Percentiles rank a stretch among this genome's conserved stretches.
phyloP scores from a whole-genome alignment of 129 eudicot species.

The Chrysanthemum makinoi region DNA sequence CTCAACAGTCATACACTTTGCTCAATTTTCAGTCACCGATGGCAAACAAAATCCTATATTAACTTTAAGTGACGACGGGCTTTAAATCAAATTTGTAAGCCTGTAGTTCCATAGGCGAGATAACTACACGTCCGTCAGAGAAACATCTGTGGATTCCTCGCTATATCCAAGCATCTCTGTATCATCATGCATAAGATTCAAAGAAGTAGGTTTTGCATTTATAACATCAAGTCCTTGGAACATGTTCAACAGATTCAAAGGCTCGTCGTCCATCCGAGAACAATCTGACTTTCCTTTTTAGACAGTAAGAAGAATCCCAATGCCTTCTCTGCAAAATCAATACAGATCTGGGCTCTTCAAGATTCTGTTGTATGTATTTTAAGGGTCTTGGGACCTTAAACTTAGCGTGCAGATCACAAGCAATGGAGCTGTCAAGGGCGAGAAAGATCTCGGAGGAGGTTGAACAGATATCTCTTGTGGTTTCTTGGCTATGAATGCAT shows the following conservation, averaged over 20 bases:
- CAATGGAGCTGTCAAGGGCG: constrained; percentile 74
- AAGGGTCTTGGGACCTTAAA: constrained; percentile 83
- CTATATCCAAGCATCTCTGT: constrained; percentile 82
- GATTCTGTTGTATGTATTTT: constrained; percentile 63
- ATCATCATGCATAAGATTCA: constrained; percentile 92
- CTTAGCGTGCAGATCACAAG: constrained; percentile 83
- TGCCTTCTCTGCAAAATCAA: constrained; percentile 65
- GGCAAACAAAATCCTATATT: neutral
- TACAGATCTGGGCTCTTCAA: constrained; percentile 52
- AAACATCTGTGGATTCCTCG: constrained; percentile 56
- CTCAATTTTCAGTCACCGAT: neutral
- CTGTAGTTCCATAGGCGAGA: constrained; percentile 92
- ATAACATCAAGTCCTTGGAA: constrained; percentile 69
- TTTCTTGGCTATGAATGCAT: constrained; percentile 71
- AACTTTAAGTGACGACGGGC: constrained; percentile 30
- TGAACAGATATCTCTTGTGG: constrained; percentile 66
- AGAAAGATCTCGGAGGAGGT: constrained; percentile 86
- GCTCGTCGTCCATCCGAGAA: constrained; percentile 60
- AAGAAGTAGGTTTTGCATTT: constrained; percentile 70
- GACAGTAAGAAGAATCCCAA: constrained; percentile 85
- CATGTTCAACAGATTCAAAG: constrained; percentile 65
- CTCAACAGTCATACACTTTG: neutral
- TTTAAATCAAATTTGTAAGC: constrained; percentile 77
- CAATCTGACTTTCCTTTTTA: constrained; percentile 69
- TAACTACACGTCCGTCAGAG: constrained; percentile 71